Evolutionary conservation across 495 filamentous ascomycete species (phyloP), one percentile per base, ranked within the genome.

Genomic region (Tuber magnatum): DNA sequence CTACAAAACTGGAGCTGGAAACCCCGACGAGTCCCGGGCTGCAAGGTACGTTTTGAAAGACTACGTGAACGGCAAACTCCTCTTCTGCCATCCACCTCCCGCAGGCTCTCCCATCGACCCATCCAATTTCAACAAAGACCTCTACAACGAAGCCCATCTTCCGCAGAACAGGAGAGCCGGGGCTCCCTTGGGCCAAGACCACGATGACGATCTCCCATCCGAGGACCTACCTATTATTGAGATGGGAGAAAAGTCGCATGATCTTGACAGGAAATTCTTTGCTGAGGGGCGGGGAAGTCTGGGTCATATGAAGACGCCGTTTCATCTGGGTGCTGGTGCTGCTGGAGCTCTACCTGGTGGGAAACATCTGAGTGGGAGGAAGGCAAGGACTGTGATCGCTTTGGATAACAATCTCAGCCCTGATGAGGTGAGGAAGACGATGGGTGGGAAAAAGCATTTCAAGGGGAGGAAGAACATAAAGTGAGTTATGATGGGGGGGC

Each of bases 31-130:
- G 85, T 94, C 93, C 2, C 87, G 96, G 75, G 96, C 95, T 10
- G 95, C 94, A 1, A 88, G 96, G 72, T 92, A 92, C 75, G 86
- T 99, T 22, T 88, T 99, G 28, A 99, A 99, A 83, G 96, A 99
- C 85, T 98, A 97, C 80, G 95, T 99, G 74, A 96, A 90, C 81
- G 96, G 96, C 73, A 97, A 97, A 84, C 88, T 99, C 3, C 88
- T 97, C 12, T 98, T 91, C 86, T 93, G 92, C 79, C 90, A 94
- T 79, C 94, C 96, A 22, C 96, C 96, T 0, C 93, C 93, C 1
- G 85, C 83, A n/a, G 87, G 90, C 56, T 85, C 87, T 0, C 85
- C 86, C 35, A 89, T 91, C 74, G 92, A 97, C 80, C 85, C 88
- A 0, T 82, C 84, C 43, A 88, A 90, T 44, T 99, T 97, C 87